Base-by-base conservation (phyloP, 2,329 filamentous ascomycete genomes). In the Talaromyces pinophilus region DNA sequence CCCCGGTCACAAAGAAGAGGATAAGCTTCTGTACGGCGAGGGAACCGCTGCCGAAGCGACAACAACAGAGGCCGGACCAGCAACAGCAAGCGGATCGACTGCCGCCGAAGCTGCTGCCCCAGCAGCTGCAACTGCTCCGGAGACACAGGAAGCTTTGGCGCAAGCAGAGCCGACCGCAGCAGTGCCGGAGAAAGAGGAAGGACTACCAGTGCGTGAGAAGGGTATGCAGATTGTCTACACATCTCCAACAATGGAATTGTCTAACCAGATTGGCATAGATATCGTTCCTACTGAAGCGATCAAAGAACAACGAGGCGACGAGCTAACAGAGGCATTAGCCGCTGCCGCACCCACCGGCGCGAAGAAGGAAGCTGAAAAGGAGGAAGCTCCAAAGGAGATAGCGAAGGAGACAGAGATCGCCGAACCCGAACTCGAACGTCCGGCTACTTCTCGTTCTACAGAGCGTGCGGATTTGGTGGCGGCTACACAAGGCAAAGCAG, bases 1-100 rank as follows among this genome's bases (percentile, higher is more conserved):
- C 35, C 65, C 65, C 22, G 65, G 50, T 17, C 64, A 63, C 33
- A 42, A 63, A 40, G 60, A 60, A 40, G 60, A 66, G 61, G 65
- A 63, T 19, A 52, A 66, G 38, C 38, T 66, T 22, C 7, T 66
- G 15, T 62, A 50, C 28, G 44, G 60, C 15, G 65, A 67, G n/a
- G 59, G 46, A 44, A 15, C 30, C 17, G 64, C 60, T 15, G 50
- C 33, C 10, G 54, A 57, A 22, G 33, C 33, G 33, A 38, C 54
- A 59, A 44, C 42, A 55, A 19, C 42, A 38, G 33, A 61, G 19
- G 38, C 25, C 5, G 62, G 44, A 8, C 55, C 48, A 4, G 48
- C 65, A 19, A 38, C 62, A 48, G 62, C 61, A 22, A 54, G 54
- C 62, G 61, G 55, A 57, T 64, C 62, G 11, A 25, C 52, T 33